Evolutionary conservation across 148 eudicot genomes (phyloP), one percentile per base, ranked within the genome.

Genomic region (Arctostaphylos glauca): DNA sequence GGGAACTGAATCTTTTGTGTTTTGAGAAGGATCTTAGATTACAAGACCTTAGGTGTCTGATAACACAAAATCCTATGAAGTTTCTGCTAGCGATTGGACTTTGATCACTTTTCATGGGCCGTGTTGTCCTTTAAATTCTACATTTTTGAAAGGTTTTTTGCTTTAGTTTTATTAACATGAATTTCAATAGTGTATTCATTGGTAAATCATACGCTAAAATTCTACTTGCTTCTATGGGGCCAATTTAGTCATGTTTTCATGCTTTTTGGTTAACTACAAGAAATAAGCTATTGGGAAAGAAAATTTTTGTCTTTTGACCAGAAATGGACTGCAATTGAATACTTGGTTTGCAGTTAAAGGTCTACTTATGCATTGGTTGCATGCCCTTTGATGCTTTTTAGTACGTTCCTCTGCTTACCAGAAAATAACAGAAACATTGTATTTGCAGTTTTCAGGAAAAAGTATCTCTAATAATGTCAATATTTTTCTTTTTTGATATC

Each of bases 201-300:
- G 47, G 8, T 64, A 59, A 19, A n/a, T 58, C 64, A 58, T 59
- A 66, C 41, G 1, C 13, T 31, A 68, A 47, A 68, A 18, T 41
- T 68, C 25, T 38, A 68, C 74, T 68, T 68, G 44, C 47, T 68
- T 13, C 38, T 31, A 31, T 31, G 1, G 38, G 38, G 38, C 38
- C 38, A 31, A 31, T 31, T 31, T 31, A 31, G 38, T 31, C 38
- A 31, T 31, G 38, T 31, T 31, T 31, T 31, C 38, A 68, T 14
- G 47, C 14, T 38, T 4, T 68, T 3, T 68, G 4, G 47, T 68
- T 68, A 68, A 68, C 74, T 68, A 46, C 48, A 68, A 68, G 74
- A 68, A 50, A 41, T 68, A 68, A 68, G 47, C 74, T 13, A 68
- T 68, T 68, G 74, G 74, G 41, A 25, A 64, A 41, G 70, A 9